Evolutionary conservation across 2,329 filamentous ascomycete genomes (phyloP).

Genomic region (Colletotrichum camelliae): DNA sequence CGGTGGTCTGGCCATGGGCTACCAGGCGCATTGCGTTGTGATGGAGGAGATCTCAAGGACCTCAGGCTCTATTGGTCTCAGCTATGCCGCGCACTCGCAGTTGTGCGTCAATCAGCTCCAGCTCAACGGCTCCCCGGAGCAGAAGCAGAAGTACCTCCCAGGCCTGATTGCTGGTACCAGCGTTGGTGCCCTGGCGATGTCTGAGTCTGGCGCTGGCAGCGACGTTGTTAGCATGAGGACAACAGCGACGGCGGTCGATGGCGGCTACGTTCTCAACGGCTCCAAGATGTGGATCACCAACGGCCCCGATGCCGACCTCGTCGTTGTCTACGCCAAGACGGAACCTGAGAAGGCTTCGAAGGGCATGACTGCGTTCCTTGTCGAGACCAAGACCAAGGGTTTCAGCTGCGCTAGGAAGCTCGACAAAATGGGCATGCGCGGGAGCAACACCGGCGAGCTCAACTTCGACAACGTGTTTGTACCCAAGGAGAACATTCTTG

Average conservation of each 20-base stretch:
- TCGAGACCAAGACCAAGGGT: constrained; percentile 72
- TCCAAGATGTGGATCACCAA: constrained; percentile 99
- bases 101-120: constrained; percentile 96
- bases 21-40: constrained; percentile 94
- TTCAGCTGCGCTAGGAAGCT: constrained; percentile 91
- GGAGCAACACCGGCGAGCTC: constrained; percentile 94
- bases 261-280: constrained; percentile 85
- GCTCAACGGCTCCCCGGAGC: constrained; percentile 80
- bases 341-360: constrained; percentile 79
- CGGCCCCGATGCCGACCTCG: constrained; percentile 88
- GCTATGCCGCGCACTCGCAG: constrained; percentile 95
- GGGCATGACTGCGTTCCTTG: constrained; percentile 94
- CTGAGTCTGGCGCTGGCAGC: constrained; percentile 86
- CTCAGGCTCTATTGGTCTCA: constrained; percentile 82
- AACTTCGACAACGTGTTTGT: constrained; percentile 92
- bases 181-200: constrained; percentile 93
- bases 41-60: constrained; percentile 95
- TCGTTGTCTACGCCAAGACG: constrained; percentile 98
- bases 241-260: constrained; percentile 78
- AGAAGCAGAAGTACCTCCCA: constrained; percentile 83
- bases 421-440: constrained; percentile 98
- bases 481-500: constrained; percentile 80
- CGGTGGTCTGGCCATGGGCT: constrained; percentile 89
- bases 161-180: constrained; percentile 80
- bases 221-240: constrained; percentile 98